Percentiles rank a stretch among this genome's conserved stretches.
phyloP scores from a whole-genome alignment of 306 rosid genomes.

The Rosa multiflora region DNA sequence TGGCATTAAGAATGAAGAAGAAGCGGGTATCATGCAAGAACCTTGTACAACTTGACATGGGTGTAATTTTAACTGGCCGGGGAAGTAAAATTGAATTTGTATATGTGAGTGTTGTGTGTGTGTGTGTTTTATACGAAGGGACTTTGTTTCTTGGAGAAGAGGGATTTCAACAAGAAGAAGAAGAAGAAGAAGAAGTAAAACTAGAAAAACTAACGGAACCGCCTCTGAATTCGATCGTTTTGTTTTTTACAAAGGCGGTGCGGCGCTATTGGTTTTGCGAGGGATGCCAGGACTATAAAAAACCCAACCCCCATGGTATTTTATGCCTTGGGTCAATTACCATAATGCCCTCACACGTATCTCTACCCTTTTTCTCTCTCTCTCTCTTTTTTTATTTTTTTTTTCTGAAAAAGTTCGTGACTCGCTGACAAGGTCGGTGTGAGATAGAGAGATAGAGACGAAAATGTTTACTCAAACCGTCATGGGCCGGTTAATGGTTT shows the following conservation, averaged over 20 bases:
- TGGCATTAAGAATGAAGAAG: background rate
- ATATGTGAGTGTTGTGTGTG: background rate
- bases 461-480: background rate
- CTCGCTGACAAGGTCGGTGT: background rate
- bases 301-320: background rate
- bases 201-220: slow-evolving; percentile 30
- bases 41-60: background rate
- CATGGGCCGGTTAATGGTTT: background rate
- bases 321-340: background rate
- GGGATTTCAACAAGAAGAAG: slow-evolving; percentile 1
- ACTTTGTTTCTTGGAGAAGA: slow-evolving; percentile 20
- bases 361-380: background rate
- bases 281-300: background rate
- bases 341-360: background rate
- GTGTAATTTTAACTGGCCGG: background rate
- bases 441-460: background rate
- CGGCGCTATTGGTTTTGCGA: slow-evolving; percentile 30
- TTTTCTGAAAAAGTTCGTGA: background rate
- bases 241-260: slow-evolving; percentile 13
- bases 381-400: background rate
- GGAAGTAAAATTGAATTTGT: background rate
- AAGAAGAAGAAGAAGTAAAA: background rate
- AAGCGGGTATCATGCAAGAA: background rate
- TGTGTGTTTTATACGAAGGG: background rate
- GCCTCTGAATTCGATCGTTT: slow-evolving; percentile 8